phyloP scores from a whole-genome alignment of 2,329 filamentous ascomycete species.

The Leptographium flavum region DNA sequence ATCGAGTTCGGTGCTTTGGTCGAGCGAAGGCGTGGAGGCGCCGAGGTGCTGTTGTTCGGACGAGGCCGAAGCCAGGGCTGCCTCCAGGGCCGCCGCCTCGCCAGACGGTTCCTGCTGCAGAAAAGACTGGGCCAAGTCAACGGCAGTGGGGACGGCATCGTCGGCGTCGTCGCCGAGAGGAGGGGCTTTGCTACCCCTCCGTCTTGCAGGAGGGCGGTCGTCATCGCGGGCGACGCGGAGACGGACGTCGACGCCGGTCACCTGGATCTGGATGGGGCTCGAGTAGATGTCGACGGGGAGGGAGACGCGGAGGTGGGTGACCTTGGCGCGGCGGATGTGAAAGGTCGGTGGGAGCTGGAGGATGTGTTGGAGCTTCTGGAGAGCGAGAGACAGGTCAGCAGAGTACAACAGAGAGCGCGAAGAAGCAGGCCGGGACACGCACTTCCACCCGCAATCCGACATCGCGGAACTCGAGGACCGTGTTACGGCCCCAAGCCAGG shows the following conservation, averaged over 20 bases:
- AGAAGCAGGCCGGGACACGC: slow-evolving; percentile 7
- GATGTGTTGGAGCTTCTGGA: slow-evolving; percentile 62
- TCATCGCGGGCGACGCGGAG: slow-evolving; percentile 33
- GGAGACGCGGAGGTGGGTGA: slow-evolving; percentile 64
- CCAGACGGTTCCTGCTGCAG: slow-evolving; percentile 54
- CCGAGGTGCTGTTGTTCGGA: slow-evolving; percentile 34
- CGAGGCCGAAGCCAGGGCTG: slow-evolving; percentile 43
- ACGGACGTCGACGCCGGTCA: slow-evolving; percentile 66
- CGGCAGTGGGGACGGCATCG: slow-evolving; percentile 47
- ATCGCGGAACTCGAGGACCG: slow-evolving; percentile 73
- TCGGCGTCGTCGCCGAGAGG: slow-evolving; percentile 14
- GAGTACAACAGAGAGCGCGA: not conserved
- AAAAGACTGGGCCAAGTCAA: slow-evolving; percentile 65
- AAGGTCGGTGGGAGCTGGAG: slow-evolving; percentile 62
- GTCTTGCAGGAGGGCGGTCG: not conserved
- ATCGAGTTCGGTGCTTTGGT: slow-evolving; percentile 34
- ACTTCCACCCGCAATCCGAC: slow-evolving; percentile 70
- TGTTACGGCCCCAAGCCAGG: slow-evolving; percentile 67
- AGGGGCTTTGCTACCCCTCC: slow-evolving; percentile 15
- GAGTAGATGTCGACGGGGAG: slow-evolving; percentile 80
- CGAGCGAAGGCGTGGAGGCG: slow-evolving; percentile 36
- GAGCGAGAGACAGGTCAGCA: not conserved
- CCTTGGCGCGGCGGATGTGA: slow-evolving; percentile 57
- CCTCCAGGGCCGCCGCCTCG: slow-evolving; percentile 54
- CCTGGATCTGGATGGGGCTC: slow-evolving; percentile 67